A percentile compares a stretch with the other conserved stretches of the same genome.
Evolutionary conservation across 345 rosid species (phyloP).

Genomic region (Brassica rapa): DNA sequence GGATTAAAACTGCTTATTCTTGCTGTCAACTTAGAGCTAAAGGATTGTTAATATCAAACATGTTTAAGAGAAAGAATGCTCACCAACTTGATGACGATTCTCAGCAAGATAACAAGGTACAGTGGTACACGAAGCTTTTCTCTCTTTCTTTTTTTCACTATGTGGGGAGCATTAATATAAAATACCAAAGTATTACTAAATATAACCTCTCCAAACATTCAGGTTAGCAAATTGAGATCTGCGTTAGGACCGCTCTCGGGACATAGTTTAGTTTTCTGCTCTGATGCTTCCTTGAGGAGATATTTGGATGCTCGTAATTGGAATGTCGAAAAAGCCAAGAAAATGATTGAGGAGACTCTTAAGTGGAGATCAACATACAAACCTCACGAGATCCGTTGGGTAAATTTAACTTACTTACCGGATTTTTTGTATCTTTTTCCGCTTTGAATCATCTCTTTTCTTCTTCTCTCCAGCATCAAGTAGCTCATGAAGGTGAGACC

Average conservation of each 20-base stretch:
- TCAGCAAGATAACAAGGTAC: slow-evolving; percentile 62
- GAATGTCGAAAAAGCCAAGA: slow-evolving; percentile 81
- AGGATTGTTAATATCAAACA: slow-evolving; percentile 8
- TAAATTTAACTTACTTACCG: slow-evolving; percentile 31
- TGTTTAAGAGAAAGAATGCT: slow-evolving; percentile 49
- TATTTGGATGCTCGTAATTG: slow-evolving; percentile 82
- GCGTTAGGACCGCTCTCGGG: slow-evolving; percentile 79
- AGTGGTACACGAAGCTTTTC: slow-evolving; percentile 48
- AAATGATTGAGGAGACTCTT: slow-evolving; percentile 80
- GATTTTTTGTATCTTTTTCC: not conserved
- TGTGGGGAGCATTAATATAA: not conserved
- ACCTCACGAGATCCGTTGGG: slow-evolving; percentile 97
- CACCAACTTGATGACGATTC: slow-evolving; percentile 51
- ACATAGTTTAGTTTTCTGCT: slow-evolving; percentile 58
- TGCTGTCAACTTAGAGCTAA: not conserved
- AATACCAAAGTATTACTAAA: not conserved
- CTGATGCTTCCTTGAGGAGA: slow-evolving; percentile 73
- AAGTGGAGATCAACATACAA: slow-evolving; percentile 84
- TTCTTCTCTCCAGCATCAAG: slow-evolving; percentile 55
- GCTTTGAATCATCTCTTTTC: not conserved
- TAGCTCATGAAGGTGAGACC: slow-evolving; percentile 90
- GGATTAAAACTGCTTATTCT: no score
- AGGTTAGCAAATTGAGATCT: slow-evolving; percentile 68
- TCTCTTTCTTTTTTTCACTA: not conserved
- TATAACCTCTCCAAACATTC: not conserved